Percentiles rank a stretch among this genome's conserved stretches.
phyloP scores from a whole-genome alignment of 805 yeast genomes.

The Kuraishia molischiana region DNA sequence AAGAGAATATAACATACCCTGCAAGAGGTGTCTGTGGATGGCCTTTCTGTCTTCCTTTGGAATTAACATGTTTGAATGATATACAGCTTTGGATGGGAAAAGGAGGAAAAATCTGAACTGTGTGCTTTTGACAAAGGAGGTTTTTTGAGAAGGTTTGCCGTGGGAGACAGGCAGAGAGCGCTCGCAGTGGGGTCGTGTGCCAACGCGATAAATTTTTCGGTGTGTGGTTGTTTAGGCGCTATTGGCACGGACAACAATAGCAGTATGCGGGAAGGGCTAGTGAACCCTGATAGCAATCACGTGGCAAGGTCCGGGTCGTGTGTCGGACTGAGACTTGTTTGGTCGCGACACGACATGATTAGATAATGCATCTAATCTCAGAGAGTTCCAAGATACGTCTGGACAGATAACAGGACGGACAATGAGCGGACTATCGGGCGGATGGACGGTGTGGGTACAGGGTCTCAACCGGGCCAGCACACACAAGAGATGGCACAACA shows the following conservation, averaged over 20 bases:
- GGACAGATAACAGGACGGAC: not conserved
- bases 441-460: not conserved
- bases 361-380: not conserved
- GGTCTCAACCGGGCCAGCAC: not conserved
- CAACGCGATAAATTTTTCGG: too few species aligned
- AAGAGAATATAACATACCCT: slow-evolving; percentile 64
- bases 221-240: too few species aligned
- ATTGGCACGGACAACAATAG: too few species aligned
- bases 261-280: too few species aligned
- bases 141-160: not conserved
- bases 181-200: too few species aligned
- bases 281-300: not conserved
- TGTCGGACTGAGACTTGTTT: not conserved
- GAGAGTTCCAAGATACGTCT: not conserved
- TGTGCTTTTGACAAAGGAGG: too few species aligned
- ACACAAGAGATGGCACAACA: slow-evolving; percentile 21
- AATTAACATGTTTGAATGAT: slow-evolving; percentile 72
- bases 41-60: slow-evolving; percentile 99
- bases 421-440: too few species aligned
- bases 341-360: not conserved
- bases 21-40: slow-evolving; percentile 98
- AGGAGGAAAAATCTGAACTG: too few species aligned
- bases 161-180: too few species aligned
- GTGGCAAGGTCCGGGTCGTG: not conserved
- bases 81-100: not conserved